A percentile compares a stretch with the other conserved stretches of the same genome.
Conservation (phyloP, 208 protist genomes). For the Endotrypanum monterogeii region DNA sequence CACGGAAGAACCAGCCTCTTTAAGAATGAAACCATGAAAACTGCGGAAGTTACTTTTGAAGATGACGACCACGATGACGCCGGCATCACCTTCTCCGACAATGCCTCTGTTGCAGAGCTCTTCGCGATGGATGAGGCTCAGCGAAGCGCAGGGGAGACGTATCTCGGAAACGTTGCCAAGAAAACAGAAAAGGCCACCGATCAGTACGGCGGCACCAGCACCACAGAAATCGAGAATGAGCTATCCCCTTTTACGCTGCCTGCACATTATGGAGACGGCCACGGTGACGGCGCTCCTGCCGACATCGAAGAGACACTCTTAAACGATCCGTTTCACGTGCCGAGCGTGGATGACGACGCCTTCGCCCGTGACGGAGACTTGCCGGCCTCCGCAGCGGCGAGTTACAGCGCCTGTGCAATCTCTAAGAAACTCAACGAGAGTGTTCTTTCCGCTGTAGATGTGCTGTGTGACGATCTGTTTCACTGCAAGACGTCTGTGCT, state of each 20-base stretch:
- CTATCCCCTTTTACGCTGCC: conserved; percentile 1
- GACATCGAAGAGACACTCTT: conserved; percentile 5
- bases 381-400: conserved; percentile 5
- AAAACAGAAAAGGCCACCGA: background rate
- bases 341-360: conserved; percentile 38
- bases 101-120: conserved; percentile 15
- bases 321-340: conserved; percentile 32
- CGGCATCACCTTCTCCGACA: conserved; percentile 26
- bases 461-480: conserved; percentile 89
- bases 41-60: background rate
- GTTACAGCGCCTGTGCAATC: background rate
- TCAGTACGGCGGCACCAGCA: background rate
- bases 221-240: background rate
- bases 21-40: background rate
- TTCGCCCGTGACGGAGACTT: conserved; percentile 34
- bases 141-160: background rate
- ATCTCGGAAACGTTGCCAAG: background rate
- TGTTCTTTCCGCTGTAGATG: conserved; percentile 72
- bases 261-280: background rate
- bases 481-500: conserved; percentile 87
- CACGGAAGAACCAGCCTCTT: background rate
- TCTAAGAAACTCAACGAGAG: conserved; percentile 33
- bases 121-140: conserved; percentile 7
- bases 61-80: conserved; percentile 13
- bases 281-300: background rate